These are phyloP conservation scores for Lichina pygmaea DNA, from an alignment of 495 filamentous ascomycete species.

Conservation along the genomic window DNA sequence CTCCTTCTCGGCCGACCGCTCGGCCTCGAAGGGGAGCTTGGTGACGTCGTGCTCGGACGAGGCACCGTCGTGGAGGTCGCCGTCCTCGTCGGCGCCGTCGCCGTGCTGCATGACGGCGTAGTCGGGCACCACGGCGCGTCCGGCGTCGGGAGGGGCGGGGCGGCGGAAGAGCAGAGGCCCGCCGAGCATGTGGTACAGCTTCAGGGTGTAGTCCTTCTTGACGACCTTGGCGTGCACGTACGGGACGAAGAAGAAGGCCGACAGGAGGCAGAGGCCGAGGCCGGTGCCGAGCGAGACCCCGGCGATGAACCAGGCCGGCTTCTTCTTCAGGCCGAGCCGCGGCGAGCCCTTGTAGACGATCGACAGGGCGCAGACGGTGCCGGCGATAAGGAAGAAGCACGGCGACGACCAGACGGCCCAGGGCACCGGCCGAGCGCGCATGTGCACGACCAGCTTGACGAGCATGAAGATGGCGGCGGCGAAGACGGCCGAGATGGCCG, in stretches of 20 bases:
- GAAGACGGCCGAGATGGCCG: conserved; percentile 27
- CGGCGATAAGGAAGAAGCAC: conserved; percentile 30
- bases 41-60: conserved; percentile 8
- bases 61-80: conserved; percentile 5
- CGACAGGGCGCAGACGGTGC: conserved; percentile 28
- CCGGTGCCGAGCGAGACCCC: conserved; percentile 27
- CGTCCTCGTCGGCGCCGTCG: conserved; percentile 8
- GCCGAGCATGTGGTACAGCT: conserved; percentile 23
- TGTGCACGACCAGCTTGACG: conserved; percentile 29
- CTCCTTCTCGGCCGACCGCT: conserved; percentile 5
- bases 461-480: conserved; percentile 30
- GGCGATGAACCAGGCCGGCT: conserved; percentile 25
- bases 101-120: conserved; percentile 21
- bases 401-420: conserved; percentile 30
- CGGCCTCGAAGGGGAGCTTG: conserved; percentile 4
- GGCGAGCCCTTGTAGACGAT: conserved; percentile 41
- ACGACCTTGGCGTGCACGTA: conserved; percentile 25
- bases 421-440: conserved; percentile 25
- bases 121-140: conserved; percentile 21
- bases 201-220: conserved; percentile 23
- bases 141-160: conserved; percentile 14
- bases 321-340: conserved; percentile 24
- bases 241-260: conserved; percentile 31
- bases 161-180: conserved; percentile 26
- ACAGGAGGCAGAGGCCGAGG: conserved; percentile 21